Conservation (phyloP, 139 green algal genomes). For the Tetraselmis striata region DNA sequence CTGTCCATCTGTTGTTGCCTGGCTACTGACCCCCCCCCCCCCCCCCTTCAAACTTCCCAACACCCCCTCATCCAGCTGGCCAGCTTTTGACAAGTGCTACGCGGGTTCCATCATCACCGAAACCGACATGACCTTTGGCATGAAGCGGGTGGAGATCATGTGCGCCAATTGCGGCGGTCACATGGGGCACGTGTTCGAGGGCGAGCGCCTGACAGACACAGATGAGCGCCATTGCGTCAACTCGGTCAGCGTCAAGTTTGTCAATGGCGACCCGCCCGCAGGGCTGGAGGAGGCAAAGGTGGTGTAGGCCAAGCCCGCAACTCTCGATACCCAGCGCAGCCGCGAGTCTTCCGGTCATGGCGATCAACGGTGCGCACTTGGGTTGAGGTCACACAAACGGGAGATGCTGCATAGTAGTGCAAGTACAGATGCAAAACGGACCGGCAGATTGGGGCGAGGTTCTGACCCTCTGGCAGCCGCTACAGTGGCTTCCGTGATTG, state of each 20-base stretch:
- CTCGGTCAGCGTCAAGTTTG: constrained; percentile 73
- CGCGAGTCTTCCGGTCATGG: too few species aligned
- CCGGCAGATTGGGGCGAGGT: too few species aligned
- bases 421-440: too few species aligned
- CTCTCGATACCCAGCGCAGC: too few species aligned
- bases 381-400: too few species aligned
- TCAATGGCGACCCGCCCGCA: constrained; percentile 1
- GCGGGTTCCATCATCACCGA: background rate
- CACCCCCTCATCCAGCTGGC: constrained; percentile 7
- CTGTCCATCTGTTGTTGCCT: too few species aligned
- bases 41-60: too few species aligned
- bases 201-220: constrained; percentile 13
- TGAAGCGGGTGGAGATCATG: constrained; percentile 15
- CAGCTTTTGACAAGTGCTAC: constrained; percentile 7
- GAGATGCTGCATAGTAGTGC: too few species aligned
- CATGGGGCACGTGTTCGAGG: constrained; percentile 23
- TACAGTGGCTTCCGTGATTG: too few species aligned
- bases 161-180: constrained; percentile 19
- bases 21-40: too few species aligned
- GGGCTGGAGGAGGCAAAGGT: constrained; percentile 1
- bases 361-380: too few species aligned
- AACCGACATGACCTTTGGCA: background rate
- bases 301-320: background rate
- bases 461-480: too few species aligned
- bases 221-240: constrained; percentile 64